These are phyloP conservation scores for Neofusicoccum laricinum DNA, from an alignment of 2,329 filamentous ascomycete species.

Conservation along the genomic window DNA sequence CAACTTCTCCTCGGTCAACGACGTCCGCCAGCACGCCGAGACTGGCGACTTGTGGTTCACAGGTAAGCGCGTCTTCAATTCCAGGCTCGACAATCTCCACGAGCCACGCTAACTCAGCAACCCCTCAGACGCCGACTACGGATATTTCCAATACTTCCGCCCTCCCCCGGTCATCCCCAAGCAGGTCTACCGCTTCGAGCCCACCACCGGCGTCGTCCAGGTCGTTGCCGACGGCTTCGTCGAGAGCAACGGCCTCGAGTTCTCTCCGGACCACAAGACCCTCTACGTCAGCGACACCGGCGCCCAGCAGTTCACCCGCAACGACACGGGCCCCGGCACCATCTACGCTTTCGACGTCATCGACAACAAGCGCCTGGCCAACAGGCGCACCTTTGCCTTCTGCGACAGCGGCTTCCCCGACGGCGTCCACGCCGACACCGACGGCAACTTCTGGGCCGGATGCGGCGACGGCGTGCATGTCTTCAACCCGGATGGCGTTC, in stretches of 20 bases:
- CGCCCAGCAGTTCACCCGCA: conserved; percentile 29
- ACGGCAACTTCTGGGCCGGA: conserved; percentile 56
- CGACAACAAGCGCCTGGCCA: conserved; percentile 33
- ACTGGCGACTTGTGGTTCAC: conserved; percentile 52
- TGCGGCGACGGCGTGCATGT: conserved; percentile 56
- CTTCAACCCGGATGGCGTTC: conserved; percentile 48
- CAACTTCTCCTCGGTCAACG: conserved; percentile 45
- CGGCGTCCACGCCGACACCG: conserved; percentile 53
- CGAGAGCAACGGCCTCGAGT: conserved; percentile 47
- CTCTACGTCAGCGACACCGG: conserved; percentile 46
- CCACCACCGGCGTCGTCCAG: conserved; percentile 38
- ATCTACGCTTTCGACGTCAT: conserved; percentile 45
- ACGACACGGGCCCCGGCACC: conserved; percentile 39
- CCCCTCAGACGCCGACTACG: conserved; percentile 48
- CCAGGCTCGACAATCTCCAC: conserved; percentile 56
- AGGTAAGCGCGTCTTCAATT: conserved; percentile 32
- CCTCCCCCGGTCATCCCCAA: conserved; percentile 31
- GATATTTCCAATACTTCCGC: conserved; percentile 31
- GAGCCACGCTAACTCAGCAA: conserved; percentile 37
- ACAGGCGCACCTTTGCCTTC: conserved; percentile 54
- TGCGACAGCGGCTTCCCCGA: conserved; percentile 56
- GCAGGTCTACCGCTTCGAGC: conserved; percentile 44
- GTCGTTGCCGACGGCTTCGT: conserved; percentile 42
- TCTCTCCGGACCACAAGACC: conserved; percentile 42
- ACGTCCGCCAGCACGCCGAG: conserved; percentile 40